phyloP scores from a whole-genome alignment of 2,329 filamentous ascomycete species.

The Calonectria honghensis region DNA sequence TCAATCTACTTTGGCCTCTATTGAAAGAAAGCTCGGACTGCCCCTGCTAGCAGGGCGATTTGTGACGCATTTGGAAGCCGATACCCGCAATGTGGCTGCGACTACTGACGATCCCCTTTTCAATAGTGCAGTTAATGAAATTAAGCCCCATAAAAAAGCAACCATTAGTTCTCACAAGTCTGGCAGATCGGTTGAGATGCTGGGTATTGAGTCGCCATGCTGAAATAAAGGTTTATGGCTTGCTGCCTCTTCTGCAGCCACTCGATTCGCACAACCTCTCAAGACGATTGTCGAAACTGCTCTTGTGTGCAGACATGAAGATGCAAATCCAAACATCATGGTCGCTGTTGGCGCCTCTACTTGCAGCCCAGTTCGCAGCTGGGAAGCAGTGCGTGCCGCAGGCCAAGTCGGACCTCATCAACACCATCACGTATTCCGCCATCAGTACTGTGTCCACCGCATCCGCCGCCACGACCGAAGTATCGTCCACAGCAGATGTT shows the following conservation, averaged over 20 bases:
- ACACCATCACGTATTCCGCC: neutral
- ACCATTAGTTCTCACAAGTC: neutral
- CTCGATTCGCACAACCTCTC: neutral
- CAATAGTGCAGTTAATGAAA: neutral
- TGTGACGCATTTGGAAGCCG: neutral
- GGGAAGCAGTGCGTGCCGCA: neutral
- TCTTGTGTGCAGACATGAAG: neutral
- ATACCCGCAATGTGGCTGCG: neutral
- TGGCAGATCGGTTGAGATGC: too few relatives aligned
- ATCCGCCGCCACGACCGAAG: neutral
- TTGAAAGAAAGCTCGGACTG: neutral
- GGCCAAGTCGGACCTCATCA: neutral
- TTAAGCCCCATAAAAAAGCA: conserved; percentile 4
- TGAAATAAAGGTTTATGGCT: neutral
- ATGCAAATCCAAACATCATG: conserved; percentile 1
- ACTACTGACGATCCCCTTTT: neutral
- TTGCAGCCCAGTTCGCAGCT: neutral
- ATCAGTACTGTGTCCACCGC: neutral
- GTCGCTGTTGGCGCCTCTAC: neutral
- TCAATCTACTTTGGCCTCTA: neutral
- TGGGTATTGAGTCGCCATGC: neutral
- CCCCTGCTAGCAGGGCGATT: neutral
- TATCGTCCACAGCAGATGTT: neutral
- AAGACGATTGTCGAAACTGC: neutral
- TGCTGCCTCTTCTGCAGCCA: neutral